Conservation (phyloP, 805 yeast genomes). For the Wickerhamiella azymoides region DNA sequence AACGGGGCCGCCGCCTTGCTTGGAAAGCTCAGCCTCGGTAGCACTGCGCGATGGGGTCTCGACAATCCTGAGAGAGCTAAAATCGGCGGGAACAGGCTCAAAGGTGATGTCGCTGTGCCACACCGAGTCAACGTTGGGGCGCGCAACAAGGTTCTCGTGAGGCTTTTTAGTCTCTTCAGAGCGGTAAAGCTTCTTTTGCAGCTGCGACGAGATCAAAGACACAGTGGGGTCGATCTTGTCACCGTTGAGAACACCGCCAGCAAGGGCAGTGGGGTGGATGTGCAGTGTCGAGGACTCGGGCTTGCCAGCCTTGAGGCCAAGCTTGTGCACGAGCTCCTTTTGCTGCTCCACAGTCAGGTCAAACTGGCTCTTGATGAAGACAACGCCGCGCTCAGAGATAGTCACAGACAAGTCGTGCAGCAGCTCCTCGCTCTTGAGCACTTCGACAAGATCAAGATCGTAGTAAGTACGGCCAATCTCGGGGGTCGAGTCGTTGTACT, state of each 20-base stretch:
- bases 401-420: constrained; percentile 32
- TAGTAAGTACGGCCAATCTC: constrained; percentile 3
- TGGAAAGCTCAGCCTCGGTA: background rate
- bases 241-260: constrained; percentile 15
- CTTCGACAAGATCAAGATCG: constrained; percentile 19
- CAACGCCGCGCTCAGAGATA: constrained; percentile 36
- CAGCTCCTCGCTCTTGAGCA: constrained; percentile 13
- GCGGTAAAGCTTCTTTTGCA: background rate
- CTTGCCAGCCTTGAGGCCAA: constrained; percentile 23
- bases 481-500: constrained; percentile 16
- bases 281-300: constrained; percentile 20
- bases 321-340: constrained; percentile 19
- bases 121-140: constrained; percentile 7
- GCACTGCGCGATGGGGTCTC: constrained; percentile 27
- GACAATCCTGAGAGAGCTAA: constrained; percentile 36
- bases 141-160: background rate
- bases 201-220: constrained; percentile 1
- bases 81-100: constrained; percentile 43
- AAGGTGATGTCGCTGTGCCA: constrained; percentile 47
- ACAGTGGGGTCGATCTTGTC: background rate
- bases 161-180: background rate
- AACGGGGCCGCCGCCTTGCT: background rate
- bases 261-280: constrained; percentile 17
- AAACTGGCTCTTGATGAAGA: constrained; percentile 35
- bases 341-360: constrained; percentile 24